phyloP scores from a whole-genome alignment of 1,139 yeast species.

The Geotrichum europaeum region DNA sequence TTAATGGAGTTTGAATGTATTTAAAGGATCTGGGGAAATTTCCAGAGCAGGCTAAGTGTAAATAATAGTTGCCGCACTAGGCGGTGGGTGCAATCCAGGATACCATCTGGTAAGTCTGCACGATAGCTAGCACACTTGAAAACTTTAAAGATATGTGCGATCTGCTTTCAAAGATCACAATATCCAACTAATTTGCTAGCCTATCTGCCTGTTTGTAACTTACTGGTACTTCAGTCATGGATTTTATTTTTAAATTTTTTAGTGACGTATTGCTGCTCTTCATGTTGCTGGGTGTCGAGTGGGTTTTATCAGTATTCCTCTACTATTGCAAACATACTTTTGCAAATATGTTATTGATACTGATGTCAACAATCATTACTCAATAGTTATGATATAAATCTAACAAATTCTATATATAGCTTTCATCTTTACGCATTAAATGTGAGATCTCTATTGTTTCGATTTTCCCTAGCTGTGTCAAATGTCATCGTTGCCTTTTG shows the following conservation, averaged over 20 bases:
- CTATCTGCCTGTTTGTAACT: no score
- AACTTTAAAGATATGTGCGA: neutral
- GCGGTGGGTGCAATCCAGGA: neutral
- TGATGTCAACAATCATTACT: neutral
- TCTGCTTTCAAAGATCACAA: no score
- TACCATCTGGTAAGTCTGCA: neutral
- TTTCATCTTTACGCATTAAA: no score
- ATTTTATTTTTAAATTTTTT: no score
- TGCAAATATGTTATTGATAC: neutral
- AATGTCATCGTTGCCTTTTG: neutral
- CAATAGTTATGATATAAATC: no score
- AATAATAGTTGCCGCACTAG: neutral
- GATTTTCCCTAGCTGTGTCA: neutral
- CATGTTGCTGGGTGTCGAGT: no score
- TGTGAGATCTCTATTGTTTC: neutral
- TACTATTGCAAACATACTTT: no score
- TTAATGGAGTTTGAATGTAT: neutral
- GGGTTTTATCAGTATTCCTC: no score
- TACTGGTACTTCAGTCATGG: no score
- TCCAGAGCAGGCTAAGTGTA: neutral
- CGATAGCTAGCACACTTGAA: neutral
- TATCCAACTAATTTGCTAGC: no score
- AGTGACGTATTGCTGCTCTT: no score
- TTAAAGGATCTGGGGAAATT: neutral
- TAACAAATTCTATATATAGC: no score